Evolutionary conservation across 352 stramenopile species (phyloP).

Genomic region (Globisporangium sylvaticum): DNA sequence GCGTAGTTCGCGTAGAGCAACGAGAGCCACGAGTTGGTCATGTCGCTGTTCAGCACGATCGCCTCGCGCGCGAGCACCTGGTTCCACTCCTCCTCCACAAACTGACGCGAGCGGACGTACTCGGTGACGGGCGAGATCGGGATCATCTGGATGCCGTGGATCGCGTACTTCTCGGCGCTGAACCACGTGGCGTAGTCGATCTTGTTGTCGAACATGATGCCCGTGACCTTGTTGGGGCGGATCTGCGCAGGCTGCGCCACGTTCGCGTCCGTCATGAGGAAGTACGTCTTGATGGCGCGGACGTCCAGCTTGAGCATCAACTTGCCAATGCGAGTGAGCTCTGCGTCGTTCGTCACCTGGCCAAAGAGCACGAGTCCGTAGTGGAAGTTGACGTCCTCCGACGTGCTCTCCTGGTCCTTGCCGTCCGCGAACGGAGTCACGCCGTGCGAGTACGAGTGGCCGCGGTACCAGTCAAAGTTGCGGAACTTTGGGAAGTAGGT

Average conservation of each 20-base stretch:
- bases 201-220: slow-evolving; percentile 83
- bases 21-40: slow-evolving; percentile 65
- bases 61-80: slow-evolving; percentile 38
- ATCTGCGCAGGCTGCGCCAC: slow-evolving; percentile 44
- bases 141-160: slow-evolving; percentile 83
- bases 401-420: slow-evolving; percentile 71
- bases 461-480: slow-evolving; percentile 65
- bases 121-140: slow-evolving; percentile 59
- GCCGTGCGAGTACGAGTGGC: slow-evolving; percentile 71
- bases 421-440: slow-evolving; percentile 53
- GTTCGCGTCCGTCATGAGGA: slow-evolving; percentile 56
- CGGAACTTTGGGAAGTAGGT: slow-evolving; percentile 64
- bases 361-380: slow-evolving; percentile 56
- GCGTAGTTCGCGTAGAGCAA: slow-evolving; percentile 78
- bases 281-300: slow-evolving; percentile 64
- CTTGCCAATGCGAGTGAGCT: slow-evolving; percentile 38
- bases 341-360: slow-evolving; percentile 32
- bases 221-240: slow-evolving; percentile 50
- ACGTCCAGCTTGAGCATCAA: slow-evolving; percentile 51
- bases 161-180: slow-evolving; percentile 53
- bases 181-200: slow-evolving; percentile 81
- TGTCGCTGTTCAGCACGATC: slow-evolving; percentile 39
- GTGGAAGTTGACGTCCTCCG: slow-evolving; percentile 66
- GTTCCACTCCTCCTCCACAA: slow-evolving; percentile 64
- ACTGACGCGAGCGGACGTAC: slow-evolving; percentile 39